A percentile compares a stretch with the other conserved stretches of the same genome.
Evolutionary conservation across 192 early-diverging fungal genomes (phyloP).

Genomic region (Entomortierella parvispora): DNA sequence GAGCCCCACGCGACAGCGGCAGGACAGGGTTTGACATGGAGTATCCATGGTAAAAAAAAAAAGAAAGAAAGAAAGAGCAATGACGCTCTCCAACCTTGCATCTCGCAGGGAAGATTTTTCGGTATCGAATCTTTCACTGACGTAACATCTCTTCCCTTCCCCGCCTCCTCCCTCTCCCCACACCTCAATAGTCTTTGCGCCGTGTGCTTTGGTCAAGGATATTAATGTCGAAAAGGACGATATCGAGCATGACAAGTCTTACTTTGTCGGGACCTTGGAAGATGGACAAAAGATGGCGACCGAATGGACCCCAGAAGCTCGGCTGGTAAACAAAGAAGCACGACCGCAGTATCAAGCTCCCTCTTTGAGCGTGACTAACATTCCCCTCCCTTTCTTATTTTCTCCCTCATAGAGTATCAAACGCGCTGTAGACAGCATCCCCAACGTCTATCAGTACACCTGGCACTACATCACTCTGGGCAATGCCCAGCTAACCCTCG

Average conservation of each 20-base stretch:
- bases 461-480: constrained; percentile 38
- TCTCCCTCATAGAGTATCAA: constrained; percentile 12
- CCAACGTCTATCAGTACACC: constrained; percentile 21
- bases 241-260: constrained; percentile 23
- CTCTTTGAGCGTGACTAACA: neutral
- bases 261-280: constrained; percentile 9
- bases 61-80: neutral
- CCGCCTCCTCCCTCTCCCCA: neutral
- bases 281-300: constrained; percentile 25
- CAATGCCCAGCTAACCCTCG: constrained; percentile 14
- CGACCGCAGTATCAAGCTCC: neutral
- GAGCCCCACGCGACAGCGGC: too few relatives aligned
- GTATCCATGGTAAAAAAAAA: constrained; percentile 24
- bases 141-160: neutral
- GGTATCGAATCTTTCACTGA: too few relatives aligned
- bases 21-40: constrained; percentile 29
- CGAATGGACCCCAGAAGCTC: constrained; percentile 36
- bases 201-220: constrained; percentile 29
- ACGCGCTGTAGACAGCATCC: constrained; percentile 24
- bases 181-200: constrained; percentile 29
- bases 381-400: neutral
- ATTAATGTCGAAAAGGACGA: constrained; percentile 25
- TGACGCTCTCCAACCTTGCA: too few relatives aligned
- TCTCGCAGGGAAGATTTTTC: too few relatives aligned
- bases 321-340: constrained; percentile 11